Evolutionary conservation across 75 land plant genomes (phyloP).

Genomic region (Picea sitchensis): DNA sequence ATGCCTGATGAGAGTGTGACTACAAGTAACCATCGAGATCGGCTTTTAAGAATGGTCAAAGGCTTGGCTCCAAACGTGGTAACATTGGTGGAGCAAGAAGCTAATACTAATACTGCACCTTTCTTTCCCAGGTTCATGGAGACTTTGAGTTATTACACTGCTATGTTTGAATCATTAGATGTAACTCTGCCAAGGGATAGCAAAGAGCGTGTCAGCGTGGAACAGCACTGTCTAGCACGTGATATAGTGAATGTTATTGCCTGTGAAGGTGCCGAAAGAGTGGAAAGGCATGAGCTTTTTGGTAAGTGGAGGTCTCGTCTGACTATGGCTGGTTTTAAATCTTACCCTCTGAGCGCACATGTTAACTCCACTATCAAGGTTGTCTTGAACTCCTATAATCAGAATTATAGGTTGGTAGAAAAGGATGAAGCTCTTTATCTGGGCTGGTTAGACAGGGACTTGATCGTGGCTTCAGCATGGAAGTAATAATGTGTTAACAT

Average conservation of each 20-base stretch:
- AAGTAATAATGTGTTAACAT: background rate
- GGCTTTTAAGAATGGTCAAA: slow-evolving; percentile 51
- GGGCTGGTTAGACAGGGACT: slow-evolving; percentile 45
- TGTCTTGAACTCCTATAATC: slow-evolving; percentile 37
- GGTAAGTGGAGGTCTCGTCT: slow-evolving; percentile 62
- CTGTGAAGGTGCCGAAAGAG: slow-evolving; percentile 63
- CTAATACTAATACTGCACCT: slow-evolving; percentile 64
- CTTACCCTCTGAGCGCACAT: slow-evolving; percentile 44
- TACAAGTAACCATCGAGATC: slow-evolving; percentile 48
- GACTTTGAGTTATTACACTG: slow-evolving; percentile 47
- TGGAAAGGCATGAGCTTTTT: slow-evolving; percentile 58
- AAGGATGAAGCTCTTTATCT: slow-evolving; percentile 57
- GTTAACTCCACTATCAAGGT: slow-evolving; percentile 51
- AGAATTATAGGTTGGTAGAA: slow-evolving; percentile 46
- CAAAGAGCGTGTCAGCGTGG: slow-evolving; percentile 55
- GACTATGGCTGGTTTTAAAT: slow-evolving; percentile 61
- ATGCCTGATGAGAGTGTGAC: slow-evolving; percentile 71
- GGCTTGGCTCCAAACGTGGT: slow-evolving; percentile 42
- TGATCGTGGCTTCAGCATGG: slow-evolving; percentile 42
- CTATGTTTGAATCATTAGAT: slow-evolving; percentile 63
- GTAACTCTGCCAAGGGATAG: slow-evolving; percentile 54
- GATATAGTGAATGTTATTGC: slow-evolving; percentile 66
- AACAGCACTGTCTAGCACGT: slow-evolving; percentile 63
- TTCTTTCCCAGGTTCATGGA: slow-evolving; percentile 54
- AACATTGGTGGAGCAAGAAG: slow-evolving; percentile 67